A percentile compares a stretch with the other conserved stretches of the same genome.
Conservation (phyloP, 2,329 filamentous ascomycete genomes). For the Alternaria sp. region DNA sequence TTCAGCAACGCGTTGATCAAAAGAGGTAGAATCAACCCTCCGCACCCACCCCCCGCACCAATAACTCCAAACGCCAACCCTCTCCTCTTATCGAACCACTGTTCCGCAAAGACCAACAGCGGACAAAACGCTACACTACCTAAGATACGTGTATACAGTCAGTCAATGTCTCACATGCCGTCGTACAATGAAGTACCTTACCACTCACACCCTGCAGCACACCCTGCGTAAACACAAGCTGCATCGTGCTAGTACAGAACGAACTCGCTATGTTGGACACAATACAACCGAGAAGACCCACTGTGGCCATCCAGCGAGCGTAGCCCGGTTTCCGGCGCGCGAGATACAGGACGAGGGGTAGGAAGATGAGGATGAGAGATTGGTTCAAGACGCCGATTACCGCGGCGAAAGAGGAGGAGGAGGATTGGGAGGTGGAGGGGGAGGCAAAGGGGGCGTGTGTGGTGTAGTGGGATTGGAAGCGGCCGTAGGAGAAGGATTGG, state of each 20-base stretch:
- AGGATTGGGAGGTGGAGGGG: background rate
- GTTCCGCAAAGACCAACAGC: constrained; percentile 61
- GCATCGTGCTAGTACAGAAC: background rate
- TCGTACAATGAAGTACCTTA: too few relatives aligned
- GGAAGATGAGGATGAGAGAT: constrained; percentile 53
- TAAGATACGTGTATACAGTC: too few relatives aligned
- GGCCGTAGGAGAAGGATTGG: constrained; percentile 71
- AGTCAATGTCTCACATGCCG: too few relatives aligned
- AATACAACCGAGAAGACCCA: background rate
- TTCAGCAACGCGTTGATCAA: background rate
- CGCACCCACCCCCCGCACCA: constrained; percentile 46
- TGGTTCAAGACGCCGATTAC: constrained; percentile 69
- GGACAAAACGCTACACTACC: constrained; percentile 54
- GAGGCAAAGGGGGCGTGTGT: constrained; percentile 61
- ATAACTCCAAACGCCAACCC: constrained; percentile 68
- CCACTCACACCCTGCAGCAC: background rate
- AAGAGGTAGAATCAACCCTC: background rate
- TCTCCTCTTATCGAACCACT: constrained; percentile 65
- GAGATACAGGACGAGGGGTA: constrained; percentile 46
- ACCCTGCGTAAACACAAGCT: background rate
- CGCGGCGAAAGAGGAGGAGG: constrained; percentile 58
- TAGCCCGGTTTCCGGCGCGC: constrained; percentile 39
- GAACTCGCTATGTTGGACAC: background rate
- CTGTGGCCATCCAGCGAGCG: constrained; percentile 33
- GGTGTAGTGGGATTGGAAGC: constrained; percentile 74